Percentiles rank a stretch among this genome's conserved stretches.
phyloP scores from a whole-genome alignment of 495 filamentous ascomycete genomes.

The Hypoxylon crocopeplum region DNA sequence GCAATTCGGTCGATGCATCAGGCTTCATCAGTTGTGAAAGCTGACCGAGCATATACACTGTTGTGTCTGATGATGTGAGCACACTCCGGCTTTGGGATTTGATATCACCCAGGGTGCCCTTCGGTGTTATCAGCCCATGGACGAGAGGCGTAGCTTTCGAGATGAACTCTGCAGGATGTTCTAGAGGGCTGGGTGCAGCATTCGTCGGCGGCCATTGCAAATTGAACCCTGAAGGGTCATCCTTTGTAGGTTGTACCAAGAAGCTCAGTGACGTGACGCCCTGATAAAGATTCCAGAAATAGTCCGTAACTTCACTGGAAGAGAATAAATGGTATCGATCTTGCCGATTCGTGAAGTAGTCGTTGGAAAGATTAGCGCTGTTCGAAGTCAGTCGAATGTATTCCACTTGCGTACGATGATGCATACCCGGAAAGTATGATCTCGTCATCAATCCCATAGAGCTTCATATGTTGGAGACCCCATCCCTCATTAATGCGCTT shows the following conservation, averaged over 20 bases:
- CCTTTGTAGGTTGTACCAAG: slow-evolving; percentile 68
- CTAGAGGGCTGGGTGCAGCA: slow-evolving; percentile 71
- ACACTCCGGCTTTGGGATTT: slow-evolving; percentile 15
- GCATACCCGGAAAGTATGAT: slow-evolving; percentile 88
- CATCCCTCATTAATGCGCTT: slow-evolving; percentile 96
- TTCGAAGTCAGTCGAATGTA: neutral
- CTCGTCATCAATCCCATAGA: slow-evolving; percentile 96
- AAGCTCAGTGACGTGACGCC: slow-evolving; percentile 83
- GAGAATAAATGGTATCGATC: slow-evolving; percentile 94
- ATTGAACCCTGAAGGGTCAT: slow-evolving; percentile 66
- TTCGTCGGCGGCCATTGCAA: slow-evolving; percentile 83
- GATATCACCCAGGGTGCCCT: slow-evolving; percentile 11
- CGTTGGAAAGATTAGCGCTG: slow-evolving; percentile 87
- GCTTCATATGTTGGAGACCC: slow-evolving; percentile 99
- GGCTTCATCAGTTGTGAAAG: slow-evolving; percentile 82
- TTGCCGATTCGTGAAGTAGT: slow-evolving; percentile 96
- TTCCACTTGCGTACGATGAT: neutral
- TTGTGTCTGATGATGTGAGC: slow-evolving; percentile 61
- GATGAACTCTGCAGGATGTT: slow-evolving; percentile 71
- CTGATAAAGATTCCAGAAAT: slow-evolving; percentile 79
- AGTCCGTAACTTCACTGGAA: slow-evolving; percentile 77
- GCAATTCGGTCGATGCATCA: slow-evolving; percentile 87
- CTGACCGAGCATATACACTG: slow-evolving; percentile 84
- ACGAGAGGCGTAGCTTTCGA: slow-evolving; percentile 70
- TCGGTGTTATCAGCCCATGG: slow-evolving; percentile 63